A percentile compares a stretch with the other conserved stretches of the same genome.
Evolutionary conservation across 768 basidiomycete genomes (phyloP).

Genomic region (Lactarius indigo): DNA sequence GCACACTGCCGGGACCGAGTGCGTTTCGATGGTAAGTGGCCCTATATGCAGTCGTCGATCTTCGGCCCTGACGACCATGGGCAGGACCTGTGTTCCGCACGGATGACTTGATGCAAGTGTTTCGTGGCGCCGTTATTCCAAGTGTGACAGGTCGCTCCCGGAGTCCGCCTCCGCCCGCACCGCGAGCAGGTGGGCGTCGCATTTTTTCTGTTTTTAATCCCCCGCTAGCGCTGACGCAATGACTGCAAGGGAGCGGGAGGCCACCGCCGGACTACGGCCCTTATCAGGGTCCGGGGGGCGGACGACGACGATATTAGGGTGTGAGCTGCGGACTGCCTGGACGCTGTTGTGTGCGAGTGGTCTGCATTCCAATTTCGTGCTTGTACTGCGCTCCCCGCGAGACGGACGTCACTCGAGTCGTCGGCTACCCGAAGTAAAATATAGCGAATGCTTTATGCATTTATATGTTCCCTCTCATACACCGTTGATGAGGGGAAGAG

Average conservation of each 20-base stretch:
- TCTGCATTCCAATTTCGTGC: conserved; percentile 1
- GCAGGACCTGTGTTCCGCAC: conserved; percentile 86
- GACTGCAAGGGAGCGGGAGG: conserved; percentile 47
- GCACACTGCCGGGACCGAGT: conserved; percentile 63
- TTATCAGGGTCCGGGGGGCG: conserved; percentile 65
- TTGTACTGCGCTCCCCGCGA: not conserved
- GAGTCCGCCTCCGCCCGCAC: conserved; percentile 49
- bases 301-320: conserved; percentile 22
- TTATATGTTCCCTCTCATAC: not conserved
- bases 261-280: conserved; percentile 87
- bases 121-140: conserved; percentile 79
- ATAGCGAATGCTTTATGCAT: conserved; percentile 6
- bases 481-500: not conserved
- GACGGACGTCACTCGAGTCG: not conserved
- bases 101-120: conserved; percentile 84
- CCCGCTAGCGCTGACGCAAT: conserved; percentile 1
- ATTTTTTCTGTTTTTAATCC: not conserved
- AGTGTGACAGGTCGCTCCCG: conserved; percentile 47
- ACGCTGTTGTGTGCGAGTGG: not conserved
- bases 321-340: not conserved
- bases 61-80: conserved; percentile 17
- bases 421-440: conserved; percentile 17
- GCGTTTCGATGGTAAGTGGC: conserved; percentile 83
- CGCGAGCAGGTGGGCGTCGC: conserved; percentile 42
- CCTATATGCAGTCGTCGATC: conserved; percentile 5